Base-by-base conservation (phyloP, 2,329 filamentous ascomycete genomes). In the Ascosphaera acerosa region DNA sequence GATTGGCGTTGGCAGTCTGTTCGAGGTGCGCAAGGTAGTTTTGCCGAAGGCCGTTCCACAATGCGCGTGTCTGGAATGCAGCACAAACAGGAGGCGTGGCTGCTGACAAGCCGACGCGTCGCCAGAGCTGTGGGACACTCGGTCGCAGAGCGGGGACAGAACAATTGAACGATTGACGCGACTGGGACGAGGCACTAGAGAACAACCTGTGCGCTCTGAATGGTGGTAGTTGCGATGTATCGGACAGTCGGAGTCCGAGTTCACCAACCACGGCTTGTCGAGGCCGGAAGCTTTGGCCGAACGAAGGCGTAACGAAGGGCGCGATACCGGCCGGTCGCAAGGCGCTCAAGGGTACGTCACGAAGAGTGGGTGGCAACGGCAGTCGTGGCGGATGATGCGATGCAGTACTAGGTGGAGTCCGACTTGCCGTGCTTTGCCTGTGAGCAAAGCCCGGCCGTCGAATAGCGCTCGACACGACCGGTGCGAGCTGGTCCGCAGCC, bases 1-100 rank as follows among this genome's bases (percentile, higher is more conserved):
- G 80, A 44, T 91, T 90, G 51, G 80, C 76, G 54, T 94, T 97
- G 22, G 87, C 89, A 15, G 76, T 75, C 49, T 82, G 75, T 54
- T 97, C 87, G 41, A 82, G 65, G 40, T 78, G 76, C 19, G 81
- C 80, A 19, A 97, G 66, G 34, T 84, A 51, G 39, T 61, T 66
- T 7, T 7, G 7, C 9, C 20, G 20, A 23, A 23, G 20, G 12
- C 20, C 20, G 12, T 23, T 23, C 20, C 20, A 23, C 7, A 23
- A 23, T 23, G 20, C 7, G 12, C 20, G 20, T 23, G 20, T 12
- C 12, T 23, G 20, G 7, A n/a, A n/a, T n/a, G n/a, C n/a, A n/a
- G n/a, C n/a, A n/a, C n/a, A n/a, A n/a, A n/a, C n/a, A n/a, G n/a
- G n/a, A n/a, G 20, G 7, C 20, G 20, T 23, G 20, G 20, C 7